A percentile compares a stretch with the other conserved stretches of the same genome.
These are phyloP conservation scores for Pichia sp. DNA, from an alignment of 1,139 yeast genomes.

Conservation along the genomic window DNA sequence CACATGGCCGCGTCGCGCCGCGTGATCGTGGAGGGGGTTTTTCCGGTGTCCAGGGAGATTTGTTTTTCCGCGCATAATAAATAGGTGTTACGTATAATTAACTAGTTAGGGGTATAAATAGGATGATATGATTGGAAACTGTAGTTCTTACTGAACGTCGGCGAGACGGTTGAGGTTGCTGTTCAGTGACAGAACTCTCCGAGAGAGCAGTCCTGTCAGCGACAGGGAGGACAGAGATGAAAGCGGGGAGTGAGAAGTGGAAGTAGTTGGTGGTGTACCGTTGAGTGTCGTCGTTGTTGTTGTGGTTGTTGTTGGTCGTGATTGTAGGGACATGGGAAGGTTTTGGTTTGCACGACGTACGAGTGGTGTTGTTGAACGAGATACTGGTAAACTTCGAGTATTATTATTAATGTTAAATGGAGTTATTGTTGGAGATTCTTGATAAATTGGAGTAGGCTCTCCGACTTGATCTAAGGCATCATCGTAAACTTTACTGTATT, in stretches of 20 bases:
- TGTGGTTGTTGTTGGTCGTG: background rate
- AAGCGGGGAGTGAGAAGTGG: background rate
- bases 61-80: too few relatives aligned
- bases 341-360: background rate
- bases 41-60: background rate
- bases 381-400: background rate
- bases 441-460: slow-evolving; percentile 25
- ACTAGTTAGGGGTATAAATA: too few relatives aligned
- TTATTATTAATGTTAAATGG: background rate
- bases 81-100: too few relatives aligned
- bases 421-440: slow-evolving; percentile 12
- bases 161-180: background rate
- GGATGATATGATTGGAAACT: too few relatives aligned
- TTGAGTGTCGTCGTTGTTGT: too few relatives aligned
- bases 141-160: background rate
- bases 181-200: background rate
- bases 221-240: background rate
- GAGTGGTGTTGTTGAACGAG: background rate
- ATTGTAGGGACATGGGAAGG: background rate
- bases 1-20: too few relatives aligned
- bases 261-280: background rate
- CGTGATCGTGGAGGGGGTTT: too few relatives aligned
- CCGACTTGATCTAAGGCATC: slow-evolving; percentile 12
- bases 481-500: slow-evolving; percentile 24
- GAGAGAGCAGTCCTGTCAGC: background rate